Evolutionary conservation across 169 alveolate genomes (phyloP), one percentile per base, ranked within the genome.

Genomic region (Plasmodium chabaudi): DNA sequence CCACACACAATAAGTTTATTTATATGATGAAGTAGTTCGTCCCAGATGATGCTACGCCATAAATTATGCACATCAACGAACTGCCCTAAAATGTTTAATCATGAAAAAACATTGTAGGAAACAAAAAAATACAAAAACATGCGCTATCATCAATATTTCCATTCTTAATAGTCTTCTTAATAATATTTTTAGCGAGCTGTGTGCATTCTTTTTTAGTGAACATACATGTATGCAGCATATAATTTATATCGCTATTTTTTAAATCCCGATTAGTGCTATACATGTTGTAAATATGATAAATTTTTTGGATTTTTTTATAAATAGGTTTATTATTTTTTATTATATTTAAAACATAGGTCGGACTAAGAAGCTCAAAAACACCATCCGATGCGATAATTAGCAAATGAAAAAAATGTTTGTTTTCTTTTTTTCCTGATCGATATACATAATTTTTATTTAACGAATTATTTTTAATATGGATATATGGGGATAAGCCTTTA

Each of bases 91-190:
- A 63, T 9, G 5, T 1, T 23, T 68, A 42, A 5, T 15, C 2
- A 0, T 34, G 60, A 68, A 44, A 44, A 49, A 68, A 47, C 64
- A 49, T 19, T 7, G 88, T 75, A 19, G 90, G 90, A 59, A 82
- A 82, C 44, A 82, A 39, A 34, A 82, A 82, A 5, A 82, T 27
- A 34, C 90, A 82, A 47, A 82, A 82, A 56, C 90, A 82, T 19
- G 90, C 39, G 19, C 90, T 82, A 21, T 82, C 90, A 72, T 82
- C 90, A 56, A 55, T 9, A 82, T 82, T 82, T 15, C 90, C 90
- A 15, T 13, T 44, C 15, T n/a, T 55, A 34, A 82, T 34, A 2
- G 90, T 53, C 19, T 17, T 55, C 17, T 51, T 82, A 34, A 82
- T 72, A 27, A 82, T 67, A 61, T 82, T 84, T 61, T 53, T 82